These are phyloP conservation scores for Backusella liffmaniae DNA, from an alignment of 192 early-diverging fungal genomes.

Conservation along the genomic window DNA sequence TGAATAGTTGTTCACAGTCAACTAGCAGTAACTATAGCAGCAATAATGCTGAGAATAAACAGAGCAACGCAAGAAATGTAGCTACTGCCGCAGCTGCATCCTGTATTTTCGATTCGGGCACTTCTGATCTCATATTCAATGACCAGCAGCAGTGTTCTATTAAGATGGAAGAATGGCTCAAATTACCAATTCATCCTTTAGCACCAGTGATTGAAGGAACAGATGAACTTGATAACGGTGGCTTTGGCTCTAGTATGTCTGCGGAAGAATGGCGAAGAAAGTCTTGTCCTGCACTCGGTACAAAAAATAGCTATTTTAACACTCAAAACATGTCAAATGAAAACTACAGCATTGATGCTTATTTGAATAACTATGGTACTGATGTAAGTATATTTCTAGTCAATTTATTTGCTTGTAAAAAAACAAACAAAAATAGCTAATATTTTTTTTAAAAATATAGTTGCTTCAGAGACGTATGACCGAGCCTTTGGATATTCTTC, in stretches of 20 bases:
- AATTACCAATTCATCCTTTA: constrained; percentile 10
- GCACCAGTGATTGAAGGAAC: constrained; percentile 8
- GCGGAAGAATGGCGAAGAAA: constrained; percentile 16
- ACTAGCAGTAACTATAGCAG: neutral
- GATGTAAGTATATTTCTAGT: neutral
- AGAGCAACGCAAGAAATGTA: constrained; percentile 3
- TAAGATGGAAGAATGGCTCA: constrained; percentile 13
- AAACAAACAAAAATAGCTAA: neutral
- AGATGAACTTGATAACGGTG: neutral
- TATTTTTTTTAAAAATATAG: neutral
- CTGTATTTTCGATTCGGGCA: neutral
- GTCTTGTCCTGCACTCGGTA: constrained; percentile 10
- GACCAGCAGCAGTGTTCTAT: neutral
- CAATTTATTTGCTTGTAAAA: neutral
- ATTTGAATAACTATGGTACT: neutral
- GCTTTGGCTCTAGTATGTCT: neutral
- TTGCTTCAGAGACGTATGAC: constrained; percentile 11
- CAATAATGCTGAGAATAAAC: constrained; percentile 1
- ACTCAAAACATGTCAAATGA: neutral
- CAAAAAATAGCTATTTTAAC: neutral
- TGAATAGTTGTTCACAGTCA: neutral
- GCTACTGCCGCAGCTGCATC: constrained; percentile 7
- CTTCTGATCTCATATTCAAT: neutral
- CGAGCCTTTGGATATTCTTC: constrained; percentile 1
- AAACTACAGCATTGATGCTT: neutral